Base-by-base conservation (phyloP, 2,329 filamentous ascomycete genomes). In the Colletotrichum tanaceti region DNA sequence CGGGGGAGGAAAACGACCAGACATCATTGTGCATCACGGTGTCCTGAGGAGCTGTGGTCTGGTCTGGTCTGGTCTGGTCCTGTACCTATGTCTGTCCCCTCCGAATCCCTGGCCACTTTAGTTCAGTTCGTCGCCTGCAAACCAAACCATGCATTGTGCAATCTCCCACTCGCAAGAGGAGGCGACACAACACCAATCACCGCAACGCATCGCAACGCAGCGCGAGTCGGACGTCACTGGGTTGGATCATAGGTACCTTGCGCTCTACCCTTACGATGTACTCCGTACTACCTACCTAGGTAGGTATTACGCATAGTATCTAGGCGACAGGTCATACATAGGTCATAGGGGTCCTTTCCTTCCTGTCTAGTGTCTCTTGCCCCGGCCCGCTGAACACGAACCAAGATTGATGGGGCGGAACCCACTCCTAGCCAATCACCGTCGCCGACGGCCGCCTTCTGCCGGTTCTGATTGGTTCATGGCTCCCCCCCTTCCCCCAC, bases 291-390 rank as follows among this genome's bases (percentile, higher is more conserved):
- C n/a, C n/a, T n/a, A n/a, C n/a, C n/a, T n/a, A n/a, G n/a, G n/a
- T n/a, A n/a, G n/a, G n/a, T n/a, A n/a, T n/a, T n/a, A n/a, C n/a
- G n/a, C n/a, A n/a, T n/a, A n/a, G n/a, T n/a, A n/a, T n/a, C n/a
- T n/a, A n/a, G n/a, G 28, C 28, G 28, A 28, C 28, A 9, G 28
- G 7, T 28, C 28, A 28, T 28, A 28, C n/a, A n/a, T n/a, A n/a
- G 28, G 28, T 63, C 60, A 63, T 68, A 59, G 65, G 65, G 65
- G 65, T 68, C 65, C 65, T 63, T n/a, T 13, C 50, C n/a, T n/a
- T n/a, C n/a, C n/a, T n/a, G n/a, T n/a, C n/a, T n/a, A n/a, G n/a
- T 22, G 7, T 18, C 32, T 20, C 20, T 53, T 3, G 4, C 32
- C 9, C 35, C 13, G 32, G 20, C 32, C n/a, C 50, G 32, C 28